A percentile compares a stretch with the other conserved stretches of the same genome.
These are phyloP conservation scores for Pleodorina starrii DNA, from an alignment of 139 green algal species.

Conservation along the genomic window DNA sequence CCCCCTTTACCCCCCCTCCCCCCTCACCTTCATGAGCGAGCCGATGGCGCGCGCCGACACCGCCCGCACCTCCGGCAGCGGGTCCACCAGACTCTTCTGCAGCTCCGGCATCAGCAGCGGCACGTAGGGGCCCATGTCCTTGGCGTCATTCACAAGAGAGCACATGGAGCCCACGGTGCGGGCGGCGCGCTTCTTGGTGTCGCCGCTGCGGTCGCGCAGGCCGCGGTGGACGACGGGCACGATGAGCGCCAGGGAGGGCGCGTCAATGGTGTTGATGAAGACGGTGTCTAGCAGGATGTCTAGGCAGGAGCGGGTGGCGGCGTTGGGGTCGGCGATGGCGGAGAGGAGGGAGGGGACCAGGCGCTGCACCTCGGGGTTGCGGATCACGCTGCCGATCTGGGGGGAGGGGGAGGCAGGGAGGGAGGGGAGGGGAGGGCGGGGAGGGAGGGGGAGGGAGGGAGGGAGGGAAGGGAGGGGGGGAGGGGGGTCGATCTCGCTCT, in stretches of 20 bases:
- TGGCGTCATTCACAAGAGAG: constrained; percentile 92
- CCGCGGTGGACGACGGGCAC: constrained; percentile 94
- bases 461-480: background rate
- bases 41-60: constrained; percentile 90
- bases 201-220: constrained; percentile 90
- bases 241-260: constrained; percentile 94
- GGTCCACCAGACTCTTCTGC: constrained; percentile 92
- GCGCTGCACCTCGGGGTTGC: constrained; percentile 92
- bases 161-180: constrained; percentile 97
- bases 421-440: background rate
- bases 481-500: background rate
- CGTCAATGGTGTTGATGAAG: constrained; percentile 97
- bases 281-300: constrained; percentile 90
- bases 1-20: background rate
- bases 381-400: constrained; percentile 94
- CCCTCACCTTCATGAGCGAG: constrained; percentile 73
- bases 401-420: background rate
- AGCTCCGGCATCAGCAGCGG: constrained; percentile 93
- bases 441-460: too few relatives aligned
- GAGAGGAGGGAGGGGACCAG: constrained; percentile 89
- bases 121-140: constrained; percentile 97
- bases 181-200: constrained; percentile 94
- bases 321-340: constrained; percentile 90
- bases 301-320: constrained; percentile 72
- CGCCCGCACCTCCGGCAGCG: constrained; percentile 92